Base-by-base conservation (phyloP, 1,139 yeast species). In the Pichia sp. region DNA sequence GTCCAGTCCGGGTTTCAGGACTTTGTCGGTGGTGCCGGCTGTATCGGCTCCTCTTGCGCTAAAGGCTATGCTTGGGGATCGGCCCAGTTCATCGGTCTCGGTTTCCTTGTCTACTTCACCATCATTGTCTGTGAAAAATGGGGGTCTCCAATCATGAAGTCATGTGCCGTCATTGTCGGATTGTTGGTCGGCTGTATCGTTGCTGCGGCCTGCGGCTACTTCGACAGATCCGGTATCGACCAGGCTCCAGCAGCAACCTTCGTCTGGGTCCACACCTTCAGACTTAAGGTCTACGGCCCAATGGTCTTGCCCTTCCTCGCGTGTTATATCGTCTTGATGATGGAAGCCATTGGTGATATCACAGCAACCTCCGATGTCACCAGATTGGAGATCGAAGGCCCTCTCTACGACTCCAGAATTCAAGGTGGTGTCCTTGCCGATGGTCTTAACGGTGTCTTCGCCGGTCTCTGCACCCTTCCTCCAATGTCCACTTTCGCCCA, bases 91-190 rank as follows among this genome's bases (percentile, higher is more conserved):
- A 72, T 91, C 61, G 97, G 97, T 48, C 76, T 90, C 33, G 97
- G 97, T 2, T 89, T 91, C 75, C 73, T 85, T 43, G 97, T 90
- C 12, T 87, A 81, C 65, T 76, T 83, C 34, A 74, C 89, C 9
- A 89, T 91, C 63, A 77, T 90, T 55, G 59, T 88, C 41, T 80
- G 87, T 61, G 97, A 91, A 70, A 83, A 83, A 67, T 90, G 87
- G 78, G 97, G 97, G 34, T 82, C 96, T n/a, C 97, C 97, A 55
- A 86, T 90, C 63, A 87, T 90, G 95, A 88, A 87, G 69, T 87
- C 96, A 8, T 88, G 96, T 76, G 93, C 96, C 0, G 96, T 90
- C 50, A 87, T 90, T 61, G 73, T 85, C 46, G 97, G 97, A 50
- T 76, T 90, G 58, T 73, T 90, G 52, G 83, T 89, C 47, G 97